Conservation (phyloP, 805 yeast species). For the Ogataea paraovalis region DNA sequence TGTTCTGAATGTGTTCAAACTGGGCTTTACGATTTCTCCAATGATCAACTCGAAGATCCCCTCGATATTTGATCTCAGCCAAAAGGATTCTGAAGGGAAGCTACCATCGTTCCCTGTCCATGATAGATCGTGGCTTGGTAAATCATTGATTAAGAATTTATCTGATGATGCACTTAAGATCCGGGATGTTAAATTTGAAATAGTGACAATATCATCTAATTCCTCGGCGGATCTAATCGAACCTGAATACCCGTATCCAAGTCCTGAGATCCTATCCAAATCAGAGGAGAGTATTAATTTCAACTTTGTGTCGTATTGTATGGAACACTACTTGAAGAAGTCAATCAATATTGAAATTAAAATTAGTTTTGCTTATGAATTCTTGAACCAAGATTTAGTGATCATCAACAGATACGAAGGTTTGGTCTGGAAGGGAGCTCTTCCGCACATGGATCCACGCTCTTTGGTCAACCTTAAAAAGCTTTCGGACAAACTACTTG, state of each 20-base stretch:
- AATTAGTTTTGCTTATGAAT: conserved; percentile 15
- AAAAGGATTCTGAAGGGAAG: conserved; percentile 10
- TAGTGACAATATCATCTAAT: conserved; percentile 6
- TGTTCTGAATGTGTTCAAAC: conserved; percentile 29
- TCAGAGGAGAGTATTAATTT: conserved; percentile 6
- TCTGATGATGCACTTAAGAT: conserved; percentile 29
- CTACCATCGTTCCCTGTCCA: conserved; percentile 26
- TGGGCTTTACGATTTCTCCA: conserved; percentile 31
- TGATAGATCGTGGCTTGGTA: conserved; percentile 34
- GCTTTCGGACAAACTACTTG: conserved; percentile 20
- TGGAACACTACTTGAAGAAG: conserved; percentile 14
- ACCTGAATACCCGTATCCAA: background rate
- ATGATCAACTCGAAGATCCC: conserved; percentile 27
- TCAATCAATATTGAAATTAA: conserved; percentile 21
- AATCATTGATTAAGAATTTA: conserved; percentile 29
- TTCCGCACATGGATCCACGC: conserved; percentile 70
- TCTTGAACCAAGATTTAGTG: conserved; percentile 4
- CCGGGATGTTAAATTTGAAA: conserved; percentile 25
- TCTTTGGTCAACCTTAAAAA: conserved; percentile 40
- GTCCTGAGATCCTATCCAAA: background rate
- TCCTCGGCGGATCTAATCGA: conserved; percentile 7
- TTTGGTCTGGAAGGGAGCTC: conserved; percentile 44
- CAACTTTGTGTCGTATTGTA: conserved; percentile 15
- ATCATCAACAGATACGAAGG: conserved; percentile 30
- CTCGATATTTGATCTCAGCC: conserved; percentile 18